A percentile compares a stretch with the other conserved stretches of the same genome.
Conservation (phyloP, 2,329 filamentous ascomycete genomes). For the Clarireedia hainanense region DNA sequence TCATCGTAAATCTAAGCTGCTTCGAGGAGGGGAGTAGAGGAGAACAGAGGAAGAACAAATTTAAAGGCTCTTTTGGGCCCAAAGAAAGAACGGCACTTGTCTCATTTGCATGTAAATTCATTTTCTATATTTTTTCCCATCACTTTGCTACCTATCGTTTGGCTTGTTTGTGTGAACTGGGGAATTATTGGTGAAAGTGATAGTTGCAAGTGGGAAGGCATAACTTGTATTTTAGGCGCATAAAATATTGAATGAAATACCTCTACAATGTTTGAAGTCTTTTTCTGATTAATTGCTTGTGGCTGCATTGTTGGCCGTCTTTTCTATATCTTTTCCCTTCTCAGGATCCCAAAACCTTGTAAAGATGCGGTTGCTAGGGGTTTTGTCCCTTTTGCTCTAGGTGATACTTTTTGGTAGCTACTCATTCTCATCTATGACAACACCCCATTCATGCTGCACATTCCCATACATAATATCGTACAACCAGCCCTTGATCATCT, state of each 20-base stretch:
- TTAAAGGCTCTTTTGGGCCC: background rate
- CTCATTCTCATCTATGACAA: conserved; percentile 50
- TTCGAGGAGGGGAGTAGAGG: too few species aligned
- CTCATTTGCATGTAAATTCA: background rate
- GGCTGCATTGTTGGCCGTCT: background rate
- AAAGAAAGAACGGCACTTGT: background rate
- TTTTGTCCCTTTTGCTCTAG: too few species aligned
- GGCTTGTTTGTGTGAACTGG: background rate
- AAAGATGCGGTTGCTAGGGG: too few species aligned
- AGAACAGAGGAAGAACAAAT: background rate
- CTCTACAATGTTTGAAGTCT: too few species aligned
- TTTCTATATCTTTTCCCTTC: background rate
- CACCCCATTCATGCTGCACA: conserved; percentile 60
- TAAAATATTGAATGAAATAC: conserved; percentile 4
- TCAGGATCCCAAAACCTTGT: background rate
- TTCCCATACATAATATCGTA: conserved; percentile 68
- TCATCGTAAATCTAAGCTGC: conserved; percentile 16
- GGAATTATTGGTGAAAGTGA: background rate
- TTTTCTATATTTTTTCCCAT: background rate
- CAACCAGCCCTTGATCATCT: conserved; percentile 57
- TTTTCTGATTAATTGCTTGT: background rate
- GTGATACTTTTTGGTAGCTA: background rate
- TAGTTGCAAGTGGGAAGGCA: background rate
- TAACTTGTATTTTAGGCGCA: conserved; percentile 11
- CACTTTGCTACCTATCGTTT: background rate